Percentiles rank a stretch among this genome's conserved stretches.
Evolutionary conservation across 2,329 filamentous ascomycete species (phyloP).

Genomic region (Colletotrichum higginsianum): DNA sequence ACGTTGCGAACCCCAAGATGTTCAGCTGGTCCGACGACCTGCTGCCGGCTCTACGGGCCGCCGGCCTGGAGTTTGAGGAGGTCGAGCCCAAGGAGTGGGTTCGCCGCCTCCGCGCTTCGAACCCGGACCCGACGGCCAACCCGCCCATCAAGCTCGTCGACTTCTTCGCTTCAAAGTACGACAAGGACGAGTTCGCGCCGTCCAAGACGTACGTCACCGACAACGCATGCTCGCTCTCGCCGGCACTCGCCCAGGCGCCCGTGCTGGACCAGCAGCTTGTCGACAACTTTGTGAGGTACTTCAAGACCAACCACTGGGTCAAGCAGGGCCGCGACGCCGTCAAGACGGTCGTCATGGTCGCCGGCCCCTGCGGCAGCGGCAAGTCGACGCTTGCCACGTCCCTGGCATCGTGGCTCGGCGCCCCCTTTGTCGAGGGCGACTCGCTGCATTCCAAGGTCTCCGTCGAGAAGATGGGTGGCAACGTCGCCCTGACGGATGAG

Average conservation of each 20-base stretch:
- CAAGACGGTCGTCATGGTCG: constrained; percentile 52
- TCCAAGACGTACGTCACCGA: constrained; percentile 59
- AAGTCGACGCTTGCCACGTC: constrained; percentile 55
- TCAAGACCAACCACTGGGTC: constrained; percentile 55
- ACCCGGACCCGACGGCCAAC: constrained; percentile 61
- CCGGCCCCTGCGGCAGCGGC: constrained; percentile 58
- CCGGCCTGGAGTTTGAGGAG: constrained; percentile 61
- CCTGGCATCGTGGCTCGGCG: constrained; percentile 48
- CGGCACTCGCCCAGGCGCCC: constrained; percentile 57
- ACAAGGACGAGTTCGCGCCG: constrained; percentile 62
- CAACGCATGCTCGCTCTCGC: constrained; percentile 57
- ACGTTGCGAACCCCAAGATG: constrained; percentile 63
- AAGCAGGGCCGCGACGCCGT: constrained; percentile 47
- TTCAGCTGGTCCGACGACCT: constrained; percentile 67
- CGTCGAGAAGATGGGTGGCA: constrained; percentile 51
- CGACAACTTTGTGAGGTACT: constrained; percentile 56
- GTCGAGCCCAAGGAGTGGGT: constrained; percentile 63
- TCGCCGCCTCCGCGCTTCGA: constrained; percentile 57
- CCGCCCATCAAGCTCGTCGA: constrained; percentile 68
- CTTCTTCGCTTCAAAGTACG: constrained; percentile 58
- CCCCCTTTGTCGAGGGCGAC: constrained; percentile 59
- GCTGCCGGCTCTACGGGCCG: constrained; percentile 61
- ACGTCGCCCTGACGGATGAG: constrained; percentile 51
- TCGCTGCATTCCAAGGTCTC: constrained; percentile 52
- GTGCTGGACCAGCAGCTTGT: constrained; percentile 51